Evolutionary conservation across 257 asterid species (phyloP), one percentile per base, ranked within the genome.

Genomic region (Catharanthus roseus): DNA sequence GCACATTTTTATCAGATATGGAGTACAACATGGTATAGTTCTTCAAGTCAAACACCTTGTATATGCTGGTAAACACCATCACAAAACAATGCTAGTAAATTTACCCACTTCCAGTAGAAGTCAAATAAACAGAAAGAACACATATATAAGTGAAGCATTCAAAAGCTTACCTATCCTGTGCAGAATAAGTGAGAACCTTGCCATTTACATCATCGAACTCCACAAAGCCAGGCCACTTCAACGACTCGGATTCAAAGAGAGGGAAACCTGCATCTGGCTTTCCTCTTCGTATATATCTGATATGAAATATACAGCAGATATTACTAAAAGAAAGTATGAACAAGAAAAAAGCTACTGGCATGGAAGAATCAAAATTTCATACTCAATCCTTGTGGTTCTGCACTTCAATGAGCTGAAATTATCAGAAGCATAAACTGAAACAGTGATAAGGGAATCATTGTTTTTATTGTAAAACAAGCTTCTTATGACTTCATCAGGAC

Each of bases 201-300:
- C 98, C 99, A 75, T 95, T 95, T 38, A 95, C 99, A 62, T 95
- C 99, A 77, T 95, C 99, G 72, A 95, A 95, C 83, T 95, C 99
- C 74, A 91, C 99, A 82, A 95, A 95, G 39, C 99, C 98, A 16
- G 99, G 99, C 98, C 98, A 95, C 84, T 91, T 95, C 86, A 95
- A 81, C 39, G 99, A 95, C 80, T 95, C 99, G 1, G 96, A 86
- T 83, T 95, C 99, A 71, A 95, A 95, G 26, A 95, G 86, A 6
- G 97, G 93, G 78, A 91, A 95, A 39, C 98, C 98, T 36, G 96
- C 98, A 88, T 95, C 96, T 62, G 97, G 98, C 81, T 88, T 85
- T 61, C 99, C 98, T 82, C 99, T 86, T 45, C 91, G 74, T 72
- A 91, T 91, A 85, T 90, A 91, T 79, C 99, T 95, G 81, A 69